Base-by-base conservation (phyloP, 139 green algal species). In the Volvox africanus region DNA sequence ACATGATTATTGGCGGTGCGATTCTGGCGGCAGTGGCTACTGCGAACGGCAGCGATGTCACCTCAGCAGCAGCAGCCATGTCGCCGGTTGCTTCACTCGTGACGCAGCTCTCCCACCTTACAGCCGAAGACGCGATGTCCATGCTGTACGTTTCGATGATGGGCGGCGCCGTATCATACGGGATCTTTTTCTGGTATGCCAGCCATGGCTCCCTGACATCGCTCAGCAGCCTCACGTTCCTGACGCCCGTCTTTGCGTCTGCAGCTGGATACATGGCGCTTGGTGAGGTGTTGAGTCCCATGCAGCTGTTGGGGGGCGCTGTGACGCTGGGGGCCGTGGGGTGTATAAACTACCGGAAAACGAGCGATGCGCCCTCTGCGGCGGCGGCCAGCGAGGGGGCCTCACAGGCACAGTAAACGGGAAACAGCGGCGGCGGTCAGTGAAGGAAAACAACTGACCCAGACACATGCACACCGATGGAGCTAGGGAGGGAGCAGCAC, bases 1-100 rank as follows among this genome's bases (percentile, higher is more conserved):
- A 99, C 93, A 99, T 99, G 98, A 86, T 99, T 35, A 92, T 99
- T 16, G 98, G 98, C 18, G 97, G 97, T 5, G 28, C 98, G 0
- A 92, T 97, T 13, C 95, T 99, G 68, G 35, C 95, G 32, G 96
- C 89, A 55, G 71, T 69, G 20, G 91, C 92, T 14, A 71, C 92
- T 0, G 36, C 65, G 35, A 69, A 78, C 65, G 93, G 95, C 65
- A 14, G 30, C 36, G 83, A 9, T 18, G 67, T 2, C 21, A 6
- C 20, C 50, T 20, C 28, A 1, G 11, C 26, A 18, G 21, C 21
- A 69, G 79, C 79, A 22, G 24, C 50, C 20, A 13, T n/a, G 20
- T 76, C 81, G 33, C 82, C 80, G 92, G 92, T 78, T 5, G 77
- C 30, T 0, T 87, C 90, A 11, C 88, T 98, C 24, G 36, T 88